Conservation (phyloP, 1,284 basidiomycete genomes). For the Entoloma clypeatum region DNA sequence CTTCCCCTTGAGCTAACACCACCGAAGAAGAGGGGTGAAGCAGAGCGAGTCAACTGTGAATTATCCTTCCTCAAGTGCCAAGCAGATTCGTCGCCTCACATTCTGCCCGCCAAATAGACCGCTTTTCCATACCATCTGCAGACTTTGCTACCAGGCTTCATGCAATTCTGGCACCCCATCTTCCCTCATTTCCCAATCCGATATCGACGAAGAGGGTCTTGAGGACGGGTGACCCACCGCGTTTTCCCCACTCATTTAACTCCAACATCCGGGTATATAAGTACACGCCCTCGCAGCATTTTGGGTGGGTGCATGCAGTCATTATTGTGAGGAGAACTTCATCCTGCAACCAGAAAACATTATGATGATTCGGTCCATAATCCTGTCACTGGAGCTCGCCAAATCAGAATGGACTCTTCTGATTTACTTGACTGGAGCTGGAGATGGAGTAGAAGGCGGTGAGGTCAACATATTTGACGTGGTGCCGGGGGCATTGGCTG, state of each 20-base stretch:
- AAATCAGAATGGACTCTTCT: slow-evolving; percentile 79
- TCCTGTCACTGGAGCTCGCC: slow-evolving; percentile 46
- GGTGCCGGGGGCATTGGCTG: too few relatives aligned
- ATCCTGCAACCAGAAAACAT: slow-evolving; percentile 42
- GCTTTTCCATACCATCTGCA: slow-evolving; percentile 57
- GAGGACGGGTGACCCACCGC: slow-evolving; percentile 25
- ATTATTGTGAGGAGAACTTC: background rate
- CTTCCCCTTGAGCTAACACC: slow-evolving; percentile 66
- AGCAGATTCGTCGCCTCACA: background rate
- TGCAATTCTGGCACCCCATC: slow-evolving; percentile 50
- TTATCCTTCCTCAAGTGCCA: background rate
- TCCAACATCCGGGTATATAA: slow-evolving; percentile 72
- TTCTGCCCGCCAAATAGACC: slow-evolving; percentile 44
- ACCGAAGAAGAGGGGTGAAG: slow-evolving; percentile 73
- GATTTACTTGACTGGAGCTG: slow-evolving; percentile 68
- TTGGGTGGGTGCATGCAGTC: slow-evolving; percentile 44
- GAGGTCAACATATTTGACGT: slow-evolving; percentile 45
- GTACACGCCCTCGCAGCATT: slow-evolving; percentile 61
- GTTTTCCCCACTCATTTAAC: slow-evolving; percentile 55
- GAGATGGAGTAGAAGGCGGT: slow-evolving; percentile 74
- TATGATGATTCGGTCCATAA: slow-evolving; percentile 72
- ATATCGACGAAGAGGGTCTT: slow-evolving; percentile 34
- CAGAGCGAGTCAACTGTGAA: slow-evolving; percentile 68
- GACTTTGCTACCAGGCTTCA: slow-evolving; percentile 60
- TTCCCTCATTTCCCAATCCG: slow-evolving; percentile 56